A percentile compares a stretch with the other conserved stretches of the same genome.
Evolutionary conservation across 2,329 filamentous ascomycete species (phyloP).

Genomic region (Cytospora paraplurivora): DNA sequence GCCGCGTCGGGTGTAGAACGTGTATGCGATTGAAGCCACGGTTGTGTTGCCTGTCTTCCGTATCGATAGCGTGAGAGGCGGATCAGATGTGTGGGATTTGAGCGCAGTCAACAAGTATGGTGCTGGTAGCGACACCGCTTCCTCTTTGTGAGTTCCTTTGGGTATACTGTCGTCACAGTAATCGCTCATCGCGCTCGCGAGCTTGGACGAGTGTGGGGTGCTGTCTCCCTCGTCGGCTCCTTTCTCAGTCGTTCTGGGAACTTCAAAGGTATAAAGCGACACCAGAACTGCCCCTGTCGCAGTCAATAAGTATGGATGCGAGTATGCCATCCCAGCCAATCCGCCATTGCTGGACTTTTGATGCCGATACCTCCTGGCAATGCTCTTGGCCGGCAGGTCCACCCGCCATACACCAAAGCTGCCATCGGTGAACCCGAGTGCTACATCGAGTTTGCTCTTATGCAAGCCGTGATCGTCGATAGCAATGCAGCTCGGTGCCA

Average conservation of each 20-base stretch:
- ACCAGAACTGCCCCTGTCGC: slow-evolving; percentile 75
- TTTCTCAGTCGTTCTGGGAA: slow-evolving; percentile 30
- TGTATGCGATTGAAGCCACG: slow-evolving; percentile 85
- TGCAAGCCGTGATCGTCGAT: slow-evolving; percentile 57
- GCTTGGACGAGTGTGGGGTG: slow-evolving; percentile 10
- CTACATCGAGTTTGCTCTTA: slow-evolving; percentile 56
- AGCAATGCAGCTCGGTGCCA: slow-evolving; percentile 63
- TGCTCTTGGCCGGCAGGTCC: slow-evolving; percentile 43
- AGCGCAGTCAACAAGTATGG: slow-evolving; percentile 74
- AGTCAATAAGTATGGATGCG: slow-evolving; percentile 75
- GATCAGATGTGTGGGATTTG: slow-evolving; percentile 75
- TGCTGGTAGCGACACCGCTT: slow-evolving; percentile 32
- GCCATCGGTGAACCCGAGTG: slow-evolving; percentile 72
- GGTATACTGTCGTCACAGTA: not conserved
- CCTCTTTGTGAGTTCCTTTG: not conserved
- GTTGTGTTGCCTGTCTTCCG: slow-evolving; percentile 65
- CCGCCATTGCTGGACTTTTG: slow-evolving; percentile 63
- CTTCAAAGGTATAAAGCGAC: slow-evolving; percentile 71
- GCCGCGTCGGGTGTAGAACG: slow-evolving; percentile 73
- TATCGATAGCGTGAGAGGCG: slow-evolving; percentile 81
- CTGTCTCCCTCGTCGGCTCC: slow-evolving; percentile 9
- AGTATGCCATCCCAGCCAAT: slow-evolving; percentile 70
- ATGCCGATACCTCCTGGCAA: slow-evolving; percentile 60
- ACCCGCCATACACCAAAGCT: slow-evolving; percentile 71
- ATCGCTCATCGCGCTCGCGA: slow-evolving; percentile 6